Conservation (phyloP, 768 basidiomycete species). For the Pleurotus pulmonarius region DNA sequence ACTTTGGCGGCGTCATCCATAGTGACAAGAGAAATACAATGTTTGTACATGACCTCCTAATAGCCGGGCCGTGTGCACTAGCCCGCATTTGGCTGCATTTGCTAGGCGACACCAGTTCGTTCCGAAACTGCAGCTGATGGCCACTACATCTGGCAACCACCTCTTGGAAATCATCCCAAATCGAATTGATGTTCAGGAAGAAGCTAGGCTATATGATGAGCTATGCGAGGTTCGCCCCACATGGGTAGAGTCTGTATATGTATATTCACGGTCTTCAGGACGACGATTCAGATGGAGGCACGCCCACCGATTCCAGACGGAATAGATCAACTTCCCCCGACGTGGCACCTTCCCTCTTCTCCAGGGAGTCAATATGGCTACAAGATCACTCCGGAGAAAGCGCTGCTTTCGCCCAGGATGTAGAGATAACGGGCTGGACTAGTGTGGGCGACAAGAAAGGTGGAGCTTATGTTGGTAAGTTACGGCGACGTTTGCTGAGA, state of each 20-base stretch:
- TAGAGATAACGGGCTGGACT: conserved; percentile 67
- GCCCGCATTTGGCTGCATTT: too few species aligned
- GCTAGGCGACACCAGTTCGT: too few species aligned
- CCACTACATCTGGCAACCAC: too few species aligned
- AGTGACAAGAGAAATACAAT: too few species aligned
- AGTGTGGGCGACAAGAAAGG: conserved; percentile 63
- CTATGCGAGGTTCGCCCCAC: conserved; percentile 41
- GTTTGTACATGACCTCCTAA: too few species aligned
- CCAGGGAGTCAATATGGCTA: conserved; percentile 62
- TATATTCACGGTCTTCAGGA: conserved; percentile 4
- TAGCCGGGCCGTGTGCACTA: too few species aligned
- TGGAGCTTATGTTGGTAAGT: conserved; percentile 60
- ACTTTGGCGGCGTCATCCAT: too few species aligned
- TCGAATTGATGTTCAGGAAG: conserved; percentile 65
- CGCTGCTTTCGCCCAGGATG: conserved; percentile 57
- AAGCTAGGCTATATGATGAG: conserved; percentile 64
- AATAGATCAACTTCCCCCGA: conserved; percentile 18
- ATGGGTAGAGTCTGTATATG: not conserved
- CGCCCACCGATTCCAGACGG: conserved; percentile 1
- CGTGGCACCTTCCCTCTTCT: conserved; percentile 53
- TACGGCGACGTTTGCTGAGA: too few species aligned
- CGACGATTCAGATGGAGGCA: conserved; percentile 9
- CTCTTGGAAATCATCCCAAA: conserved; percentile 49
- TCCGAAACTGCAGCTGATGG: too few species aligned
- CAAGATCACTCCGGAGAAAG: conserved; percentile 56